These are phyloP conservation scores for Scheffersomyces spartinae DNA, from an alignment of 805 yeast species.

Conservation along the genomic window DNA sequence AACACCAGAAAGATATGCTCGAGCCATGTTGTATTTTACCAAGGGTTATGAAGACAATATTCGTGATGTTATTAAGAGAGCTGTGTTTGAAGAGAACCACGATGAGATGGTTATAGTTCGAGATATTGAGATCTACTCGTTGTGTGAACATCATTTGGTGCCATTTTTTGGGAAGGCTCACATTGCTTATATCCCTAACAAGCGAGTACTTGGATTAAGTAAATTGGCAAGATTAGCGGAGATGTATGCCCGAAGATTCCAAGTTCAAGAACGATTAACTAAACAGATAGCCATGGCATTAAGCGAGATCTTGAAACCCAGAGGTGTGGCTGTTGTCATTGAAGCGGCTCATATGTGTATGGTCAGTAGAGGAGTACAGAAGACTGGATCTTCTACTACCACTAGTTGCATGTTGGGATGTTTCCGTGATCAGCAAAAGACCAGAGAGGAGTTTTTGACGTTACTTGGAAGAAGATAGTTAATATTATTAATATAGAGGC, in stretches of 20 bases:
- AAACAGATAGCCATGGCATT: conserved; percentile 96
- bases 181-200: conserved; percentile 95
- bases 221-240: conserved; percentile 94
- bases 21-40: conserved; percentile 92
- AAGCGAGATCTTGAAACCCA: conserved; percentile 80
- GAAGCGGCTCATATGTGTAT: conserved; percentile 99
- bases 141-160: conserved; percentile 96
- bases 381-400: conserved; percentile 84
- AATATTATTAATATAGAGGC: conserved; percentile 3
- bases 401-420: conserved; percentile 98
- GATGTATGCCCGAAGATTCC: conserved; percentile 90
- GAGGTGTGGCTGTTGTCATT: conserved; percentile 97
- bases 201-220: conserved; percentile 82
- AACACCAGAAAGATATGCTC: conserved; percentile 93
- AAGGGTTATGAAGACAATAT: conserved; percentile 95
- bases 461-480: conserved; percentile 59
- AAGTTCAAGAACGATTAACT: conserved; percentile 95
- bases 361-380: conserved; percentile 97
- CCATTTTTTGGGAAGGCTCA: conserved; percentile 97
- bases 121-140: conserved; percentile 83
- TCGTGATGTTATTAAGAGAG: conserved; percentile 82
- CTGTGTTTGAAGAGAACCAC: conserved; percentile 96
- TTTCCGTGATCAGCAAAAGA: conserved; percentile 85
- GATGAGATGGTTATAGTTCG: conserved; percentile 98
- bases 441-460: conserved; percentile 90